These are phyloP conservation scores for Cladosporium sp. DNA, from an alignment of 2,329 filamentous ascomycete species.

Conservation along the genomic window DNA sequence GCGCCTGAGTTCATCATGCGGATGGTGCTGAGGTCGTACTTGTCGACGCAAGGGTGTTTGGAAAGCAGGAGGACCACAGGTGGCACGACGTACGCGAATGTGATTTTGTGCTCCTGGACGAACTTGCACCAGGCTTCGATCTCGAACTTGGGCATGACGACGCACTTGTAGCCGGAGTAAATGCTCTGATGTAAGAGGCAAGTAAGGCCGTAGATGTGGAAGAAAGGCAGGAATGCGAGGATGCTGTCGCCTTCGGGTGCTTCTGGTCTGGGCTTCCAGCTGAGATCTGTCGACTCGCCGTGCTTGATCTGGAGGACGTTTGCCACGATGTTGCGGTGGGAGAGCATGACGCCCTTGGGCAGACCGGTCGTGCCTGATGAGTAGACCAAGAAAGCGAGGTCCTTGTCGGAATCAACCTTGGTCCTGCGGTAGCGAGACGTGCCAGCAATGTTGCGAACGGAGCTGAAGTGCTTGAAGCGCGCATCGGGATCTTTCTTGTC, in stretches of 20 bases:
- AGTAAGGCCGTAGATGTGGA: conserved; percentile 84
- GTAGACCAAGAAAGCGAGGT: conserved; percentile 84
- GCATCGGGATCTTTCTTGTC: conserved; percentile 61
- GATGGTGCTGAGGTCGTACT: conserved; percentile 77
- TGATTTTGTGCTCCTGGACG: conserved; percentile 73
- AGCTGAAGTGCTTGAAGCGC: conserved; percentile 69
- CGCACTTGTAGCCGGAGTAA: conserved; percentile 63
- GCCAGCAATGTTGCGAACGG: conserved; percentile 64
- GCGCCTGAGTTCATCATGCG: conserved; percentile 87
- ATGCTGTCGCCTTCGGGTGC: conserved; percentile 67
- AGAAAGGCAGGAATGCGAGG: conserved; percentile 81
- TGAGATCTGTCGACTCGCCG: conserved; percentile 54
- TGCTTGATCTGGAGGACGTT: conserved; percentile 57
- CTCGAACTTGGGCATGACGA: conserved; percentile 80
- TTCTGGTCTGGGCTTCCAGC: conserved; percentile 41
- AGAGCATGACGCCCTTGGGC: conserved; percentile 88
- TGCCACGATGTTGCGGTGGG: conserved; percentile 77
- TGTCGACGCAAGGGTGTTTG: conserved; percentile 74
- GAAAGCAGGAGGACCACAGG: conserved; percentile 78
- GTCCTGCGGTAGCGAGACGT: conserved; percentile 60
- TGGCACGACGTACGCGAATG: conserved; percentile 79
- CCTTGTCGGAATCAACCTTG: conserved; percentile 66
- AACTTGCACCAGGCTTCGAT: conserved; percentile 74
- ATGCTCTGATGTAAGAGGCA: conserved; percentile 70
- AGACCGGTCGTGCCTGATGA: conserved; percentile 86